A percentile compares a stretch with the other conserved stretches of the same genome.
phyloP scores from a whole-genome alignment of 2,329 filamentous ascomycete genomes.

The Exophiala dermatitidis region DNA sequence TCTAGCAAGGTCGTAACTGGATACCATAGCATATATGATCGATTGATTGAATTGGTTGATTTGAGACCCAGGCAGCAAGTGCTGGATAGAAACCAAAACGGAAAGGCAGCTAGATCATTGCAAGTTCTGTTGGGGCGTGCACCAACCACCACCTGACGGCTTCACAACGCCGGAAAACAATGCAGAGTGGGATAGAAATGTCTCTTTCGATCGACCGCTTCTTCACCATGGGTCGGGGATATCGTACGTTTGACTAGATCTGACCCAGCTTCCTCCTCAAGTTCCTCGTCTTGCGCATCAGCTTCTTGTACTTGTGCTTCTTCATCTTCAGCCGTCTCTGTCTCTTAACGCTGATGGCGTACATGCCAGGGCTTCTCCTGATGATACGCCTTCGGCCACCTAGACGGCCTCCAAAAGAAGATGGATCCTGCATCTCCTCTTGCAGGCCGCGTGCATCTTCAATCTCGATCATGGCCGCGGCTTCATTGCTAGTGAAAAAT shows the following conservation, averaged over 20 bases:
- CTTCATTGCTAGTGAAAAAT: slow-evolving; percentile 37
- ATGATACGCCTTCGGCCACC: slow-evolving; percentile 31
- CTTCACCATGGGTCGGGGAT: background rate
- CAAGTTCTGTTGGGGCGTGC: too few relatives aligned
- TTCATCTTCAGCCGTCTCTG: slow-evolving; percentile 98
- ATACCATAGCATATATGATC: too few relatives aligned
- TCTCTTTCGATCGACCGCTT: background rate
- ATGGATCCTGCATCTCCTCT: slow-evolving; percentile 6
- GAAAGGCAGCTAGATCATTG: too few relatives aligned
- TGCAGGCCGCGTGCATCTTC: slow-evolving; percentile 7
- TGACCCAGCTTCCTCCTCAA: slow-evolving; percentile 76
- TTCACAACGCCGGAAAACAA: too few relatives aligned
- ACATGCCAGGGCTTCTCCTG: slow-evolving; percentile 50
- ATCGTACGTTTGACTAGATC: slow-evolving; percentile 15
- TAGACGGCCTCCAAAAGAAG: background rate
- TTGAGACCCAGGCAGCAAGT: too few relatives aligned
- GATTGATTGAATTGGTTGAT: too few relatives aligned
- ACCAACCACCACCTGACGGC: too few relatives aligned
- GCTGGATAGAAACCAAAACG: too few relatives aligned
- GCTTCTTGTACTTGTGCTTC: slow-evolving; percentile 99
- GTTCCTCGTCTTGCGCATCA: slow-evolving; percentile 86
- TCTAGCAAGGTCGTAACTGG: too few relatives aligned
- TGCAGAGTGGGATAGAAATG: background rate
- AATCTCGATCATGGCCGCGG: slow-evolving; percentile 11
- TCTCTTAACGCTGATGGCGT: slow-evolving; percentile 82